Evolutionary conservation across 768 basidiomycete species (phyloP), one percentile per base, ranked within the genome.

Genomic region (Hygrophorus pudorinus): DNA sequence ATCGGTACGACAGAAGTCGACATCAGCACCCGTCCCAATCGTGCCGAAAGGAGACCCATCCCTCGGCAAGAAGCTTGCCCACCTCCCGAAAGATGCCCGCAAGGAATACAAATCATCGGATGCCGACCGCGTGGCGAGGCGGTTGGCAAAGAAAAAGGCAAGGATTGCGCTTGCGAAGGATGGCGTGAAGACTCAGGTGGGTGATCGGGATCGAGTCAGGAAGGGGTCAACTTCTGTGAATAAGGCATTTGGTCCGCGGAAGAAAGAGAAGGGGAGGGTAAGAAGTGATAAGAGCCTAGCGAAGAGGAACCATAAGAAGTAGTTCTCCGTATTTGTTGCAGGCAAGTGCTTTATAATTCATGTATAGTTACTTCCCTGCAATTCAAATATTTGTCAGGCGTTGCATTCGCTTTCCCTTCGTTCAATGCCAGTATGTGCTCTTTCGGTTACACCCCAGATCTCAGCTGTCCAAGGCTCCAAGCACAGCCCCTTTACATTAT

Each of bases 101-200:
- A 96, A 93, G 67, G 69, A 75, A 34, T 76, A 68, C 48, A 99
- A 99, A 64, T 72, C 81, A 2, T 56, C 72, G 17, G 83, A 98
- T 59, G 71, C 79, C 1, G 88, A 87, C 47, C 81, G 94, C 20
- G 69, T 90, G 33, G 85, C 82, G 33, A 68, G 94, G 38, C 71
- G 94, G 46, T 58, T 92, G 60, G 90, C 87, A 33, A 96, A 97
- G 77, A 96, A 96, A 65, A 85, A 84, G 62, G 74, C 79, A 28
- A 70, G 81, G 51, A 72, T 70, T 52, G 59, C 68, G 31, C 68
- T 85, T 57, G 59, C 49, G 36, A 47, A 52, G 35, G 43, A 45
- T 28, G 56, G 52, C 12, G 52, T 57, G 34, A 61, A 61, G 18
- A 60, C 67, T 4, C 57, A 60, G 46, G 63, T 54, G 18, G 74